phyloP scores from a whole-genome alignment of 75 land plant species.

The Picea sitchensis region DNA sequence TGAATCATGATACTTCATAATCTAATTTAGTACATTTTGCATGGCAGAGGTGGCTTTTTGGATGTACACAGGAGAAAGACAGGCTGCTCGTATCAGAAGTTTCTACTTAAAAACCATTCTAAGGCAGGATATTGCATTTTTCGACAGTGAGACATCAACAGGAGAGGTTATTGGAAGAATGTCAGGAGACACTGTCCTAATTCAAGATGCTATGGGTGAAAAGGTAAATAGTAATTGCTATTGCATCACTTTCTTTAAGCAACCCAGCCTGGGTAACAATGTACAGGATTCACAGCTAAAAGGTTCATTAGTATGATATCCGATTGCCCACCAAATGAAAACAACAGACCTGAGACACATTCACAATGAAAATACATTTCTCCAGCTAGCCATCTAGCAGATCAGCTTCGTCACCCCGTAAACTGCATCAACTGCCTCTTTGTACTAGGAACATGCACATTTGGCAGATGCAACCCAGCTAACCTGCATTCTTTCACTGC shows the following conservation, averaged over 20 bases:
- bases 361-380: not conserved
- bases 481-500: not conserved
- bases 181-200: slow-evolving; percentile 36
- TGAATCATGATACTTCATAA: not conserved
- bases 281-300: not conserved
- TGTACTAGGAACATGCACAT: not conserved
- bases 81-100: slow-evolving; percentile 45
- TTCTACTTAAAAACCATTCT: slow-evolving; percentile 43
- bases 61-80: slow-evolving; percentile 56
- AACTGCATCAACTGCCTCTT: not conserved
- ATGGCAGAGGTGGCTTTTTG: slow-evolving; percentile 52
- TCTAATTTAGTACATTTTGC: not conserved
- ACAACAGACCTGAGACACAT: not conserved
- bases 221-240: slow-evolving; percentile 21
- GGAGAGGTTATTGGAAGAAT: slow-evolving; percentile 50
- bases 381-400: not conserved
- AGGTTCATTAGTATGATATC: not conserved
- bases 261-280: not conserved
- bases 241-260: not conserved
- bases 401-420: not conserved
- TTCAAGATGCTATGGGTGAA: slow-evolving; percentile 40
- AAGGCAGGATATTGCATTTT: slow-evolving; percentile 55
- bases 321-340: not conserved
- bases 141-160: slow-evolving; percentile 49
- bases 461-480: not conserved